Percentiles rank a stretch among this genome's conserved stretches.
phyloP scores from a whole-genome alignment of 192 early-diverging fungal genomes.

The Kappamyces sp. region DNA sequence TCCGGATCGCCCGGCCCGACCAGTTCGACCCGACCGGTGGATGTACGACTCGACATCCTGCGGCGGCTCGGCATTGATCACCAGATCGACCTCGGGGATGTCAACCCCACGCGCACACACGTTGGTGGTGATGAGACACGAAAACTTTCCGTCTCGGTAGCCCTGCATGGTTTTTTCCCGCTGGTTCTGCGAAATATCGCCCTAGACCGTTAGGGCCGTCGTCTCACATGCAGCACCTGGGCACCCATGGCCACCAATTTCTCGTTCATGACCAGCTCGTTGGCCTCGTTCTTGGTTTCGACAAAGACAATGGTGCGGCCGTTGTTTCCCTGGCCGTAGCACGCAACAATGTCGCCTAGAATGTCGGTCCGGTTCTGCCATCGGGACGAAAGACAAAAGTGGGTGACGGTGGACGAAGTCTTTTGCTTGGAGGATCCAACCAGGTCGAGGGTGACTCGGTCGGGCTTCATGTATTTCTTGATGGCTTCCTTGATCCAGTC shows the following conservation, averaged over 20 bases:
- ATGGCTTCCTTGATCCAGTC: slow-evolving; percentile 64
- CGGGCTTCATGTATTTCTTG: slow-evolving; percentile 47
- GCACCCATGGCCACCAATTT: slow-evolving; percentile 66
- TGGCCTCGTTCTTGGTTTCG: slow-evolving; percentile 87
- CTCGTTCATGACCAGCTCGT: slow-evolving; percentile 70
- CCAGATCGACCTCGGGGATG: slow-evolving; percentile 94
- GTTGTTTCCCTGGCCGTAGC: slow-evolving; percentile 67
- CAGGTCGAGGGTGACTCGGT: slow-evolving; percentile 67
- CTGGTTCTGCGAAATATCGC: slow-evolving; percentile 74
- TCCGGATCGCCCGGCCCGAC: slow-evolving; percentile 77
- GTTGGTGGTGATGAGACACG: slow-evolving; percentile 86
- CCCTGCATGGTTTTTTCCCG: slow-evolving; percentile 76
- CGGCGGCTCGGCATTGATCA: slow-evolving; percentile 94
- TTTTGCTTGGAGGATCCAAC: slow-evolving; percentile 81
- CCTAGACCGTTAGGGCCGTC: slow-evolving; percentile 14
- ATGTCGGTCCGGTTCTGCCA: slow-evolving; percentile 88
- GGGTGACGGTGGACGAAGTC: slow-evolving; percentile 80
- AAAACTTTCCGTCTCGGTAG: slow-evolving; percentile 79
- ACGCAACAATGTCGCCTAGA: slow-evolving; percentile 87
- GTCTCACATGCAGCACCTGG: slow-evolving; percentile 61
- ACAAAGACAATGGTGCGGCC: slow-evolving; percentile 90
- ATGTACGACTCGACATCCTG: slow-evolving; percentile 91
- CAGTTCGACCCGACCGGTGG: slow-evolving; percentile 91
- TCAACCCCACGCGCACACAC: slow-evolving; percentile 93
- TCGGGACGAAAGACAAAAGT: slow-evolving; percentile 77